These are phyloP conservation scores for Cryptomeria japonica DNA, from an alignment of 75 land plant genomes.

Conservation along the genomic window DNA sequence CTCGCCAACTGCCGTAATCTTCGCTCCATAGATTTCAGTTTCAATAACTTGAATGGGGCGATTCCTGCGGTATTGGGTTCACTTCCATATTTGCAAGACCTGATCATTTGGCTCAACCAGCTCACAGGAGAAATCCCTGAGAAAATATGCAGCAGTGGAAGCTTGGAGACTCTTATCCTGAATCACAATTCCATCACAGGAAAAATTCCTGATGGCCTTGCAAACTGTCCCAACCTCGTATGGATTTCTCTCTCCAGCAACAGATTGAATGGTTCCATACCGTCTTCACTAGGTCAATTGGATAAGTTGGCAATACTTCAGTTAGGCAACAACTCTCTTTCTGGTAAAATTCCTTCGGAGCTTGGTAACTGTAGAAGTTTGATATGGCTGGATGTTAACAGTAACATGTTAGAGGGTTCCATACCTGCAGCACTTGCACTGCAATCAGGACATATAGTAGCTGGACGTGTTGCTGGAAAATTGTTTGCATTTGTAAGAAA, in stretches of 20 bases:
- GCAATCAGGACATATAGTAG: constrained; percentile 50
- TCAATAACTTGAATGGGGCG: constrained; percentile 48
- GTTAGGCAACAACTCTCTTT: constrained; percentile 61
- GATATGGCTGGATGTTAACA: constrained; percentile 68
- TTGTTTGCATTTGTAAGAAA: constrained; percentile 57
- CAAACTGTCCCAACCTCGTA: constrained; percentile 41
- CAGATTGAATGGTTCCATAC: constrained; percentile 68
- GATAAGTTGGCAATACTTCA: constrained; percentile 65
- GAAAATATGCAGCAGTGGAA: constrained; percentile 36
- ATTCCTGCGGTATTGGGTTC: constrained; percentile 47
- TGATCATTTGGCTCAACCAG: constrained; percentile 68
- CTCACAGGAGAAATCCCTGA: constrained; percentile 79
- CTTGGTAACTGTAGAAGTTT: constrained; percentile 65
- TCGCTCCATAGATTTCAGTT: constrained; percentile 49
- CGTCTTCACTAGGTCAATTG: constrained; percentile 54
- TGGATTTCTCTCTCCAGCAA: constrained; percentile 77
- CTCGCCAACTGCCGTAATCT: constrained; percentile 55
- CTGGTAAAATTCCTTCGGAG: constrained; percentile 68
- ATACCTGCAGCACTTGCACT: constrained; percentile 58
- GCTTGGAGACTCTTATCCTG: constrained; percentile 71
- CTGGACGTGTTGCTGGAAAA: constrained; percentile 52
- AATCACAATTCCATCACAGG: constrained; percentile 71
- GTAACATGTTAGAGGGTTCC: constrained; percentile 58
- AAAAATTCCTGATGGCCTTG: constrained; percentile 51
- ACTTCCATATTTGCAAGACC: constrained; percentile 52